These are phyloP conservation scores for Cercospora janseana DNA, from an alignment of 2,329 filamentous ascomycete species.

Conservation along the genomic window DNA sequence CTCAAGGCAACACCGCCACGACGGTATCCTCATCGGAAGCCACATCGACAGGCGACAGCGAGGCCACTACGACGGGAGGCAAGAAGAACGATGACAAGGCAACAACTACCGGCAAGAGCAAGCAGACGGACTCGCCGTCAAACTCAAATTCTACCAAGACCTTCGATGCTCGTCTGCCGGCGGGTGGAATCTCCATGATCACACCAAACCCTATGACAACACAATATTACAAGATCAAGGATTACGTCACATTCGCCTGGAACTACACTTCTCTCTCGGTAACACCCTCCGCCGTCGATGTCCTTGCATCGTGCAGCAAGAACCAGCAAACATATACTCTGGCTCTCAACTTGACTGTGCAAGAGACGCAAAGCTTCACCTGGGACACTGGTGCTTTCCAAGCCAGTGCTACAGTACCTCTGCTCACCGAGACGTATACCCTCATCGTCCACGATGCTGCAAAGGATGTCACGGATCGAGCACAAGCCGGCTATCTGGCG, in stretches of 20 bases:
- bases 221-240: constrained; percentile 64
- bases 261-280: constrained; percentile 65
- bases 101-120: constrained; percentile 24
- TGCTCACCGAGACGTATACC: constrained; percentile 62
- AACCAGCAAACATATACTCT: constrained; percentile 63
- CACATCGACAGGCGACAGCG: constrained; percentile 20
- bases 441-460: constrained; percentile 61
- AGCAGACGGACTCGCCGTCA: constrained; percentile 24
- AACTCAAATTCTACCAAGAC: constrained; percentile 38
- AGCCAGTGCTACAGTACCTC: constrained; percentile 48
- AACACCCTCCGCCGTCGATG: constrained; percentile 59
- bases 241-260: constrained; percentile 64
- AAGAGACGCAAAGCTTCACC: constrained; percentile 46
- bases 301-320: constrained; percentile 59
- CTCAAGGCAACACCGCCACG: constrained; percentile 31
- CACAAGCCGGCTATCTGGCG: constrained; percentile 56
- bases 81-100: constrained; percentile 19
- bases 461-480: constrained; percentile 51
- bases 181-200: constrained; percentile 62
- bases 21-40: constrained; percentile 24
- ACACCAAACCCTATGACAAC: constrained; percentile 53
- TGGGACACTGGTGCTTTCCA: constrained; percentile 62
- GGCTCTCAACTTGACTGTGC: constrained; percentile 56
- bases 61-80: constrained; percentile 22
- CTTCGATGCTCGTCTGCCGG: constrained; percentile 54